Evolutionary conservation across 2,329 filamentous ascomycete species (phyloP).

Genomic region (Dryadomyces quercus-mongolicae): DNA sequence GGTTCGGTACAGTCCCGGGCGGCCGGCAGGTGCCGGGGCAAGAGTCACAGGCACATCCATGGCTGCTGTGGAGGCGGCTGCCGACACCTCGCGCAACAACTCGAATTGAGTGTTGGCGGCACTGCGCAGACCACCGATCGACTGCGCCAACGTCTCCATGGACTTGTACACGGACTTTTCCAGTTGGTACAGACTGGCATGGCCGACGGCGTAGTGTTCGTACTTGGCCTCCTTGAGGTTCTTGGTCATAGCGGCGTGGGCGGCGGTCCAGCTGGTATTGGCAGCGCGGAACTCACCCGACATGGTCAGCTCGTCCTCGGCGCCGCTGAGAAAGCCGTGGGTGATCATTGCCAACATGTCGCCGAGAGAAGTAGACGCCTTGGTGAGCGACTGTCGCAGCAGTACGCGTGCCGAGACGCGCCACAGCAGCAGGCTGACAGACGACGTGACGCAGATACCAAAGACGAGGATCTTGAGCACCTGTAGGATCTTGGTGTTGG

Average conservation of each 20-base stretch:
- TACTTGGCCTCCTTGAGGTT: constrained; percentile 76
- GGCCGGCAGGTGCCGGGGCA: background rate
- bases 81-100: constrained; percentile 53
- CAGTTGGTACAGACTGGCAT: constrained; percentile 64
- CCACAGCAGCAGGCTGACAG: constrained; percentile 67
- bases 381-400: constrained; percentile 61
- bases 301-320: constrained; percentile 58
- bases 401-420: constrained; percentile 64
- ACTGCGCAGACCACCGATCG: constrained; percentile 80
- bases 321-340: constrained; percentile 70
- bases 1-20: constrained; percentile 13
- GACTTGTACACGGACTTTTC: constrained; percentile 73
- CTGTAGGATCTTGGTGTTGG: constrained; percentile 68
- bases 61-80: constrained; percentile 9
- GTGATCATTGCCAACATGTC: constrained; percentile 76
- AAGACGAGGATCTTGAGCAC: constrained; percentile 75
- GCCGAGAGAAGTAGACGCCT: constrained; percentile 61
- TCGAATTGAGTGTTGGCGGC: constrained; percentile 83
- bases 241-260: constrained; percentile 59
- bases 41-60: background rate
- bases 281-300: constrained; percentile 52
- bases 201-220: constrained; percentile 74
- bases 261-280: constrained; percentile 50
- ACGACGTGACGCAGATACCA: constrained; percentile 59
- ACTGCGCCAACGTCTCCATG: constrained; percentile 74